A percentile compares a stretch with the other conserved stretches of the same genome.
Conservation (phyloP, 2,329 filamentous ascomycete species). For the Fonsecaea monophora region DNA sequence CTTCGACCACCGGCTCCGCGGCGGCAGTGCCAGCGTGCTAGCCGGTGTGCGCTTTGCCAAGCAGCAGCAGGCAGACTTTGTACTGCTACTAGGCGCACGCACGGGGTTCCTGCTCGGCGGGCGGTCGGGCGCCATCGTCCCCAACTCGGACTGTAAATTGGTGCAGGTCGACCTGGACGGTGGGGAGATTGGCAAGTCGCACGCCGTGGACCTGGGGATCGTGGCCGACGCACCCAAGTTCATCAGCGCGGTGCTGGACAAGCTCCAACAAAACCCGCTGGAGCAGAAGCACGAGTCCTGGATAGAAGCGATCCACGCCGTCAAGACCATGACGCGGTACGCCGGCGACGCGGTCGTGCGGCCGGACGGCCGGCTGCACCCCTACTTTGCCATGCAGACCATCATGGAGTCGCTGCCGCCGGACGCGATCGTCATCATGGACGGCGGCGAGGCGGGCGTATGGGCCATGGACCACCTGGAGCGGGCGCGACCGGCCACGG, state of each 20-base stretch:
- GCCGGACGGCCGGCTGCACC: conserved; percentile 47
- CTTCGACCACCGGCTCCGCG: conserved; percentile 45
- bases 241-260: conserved; percentile 41
- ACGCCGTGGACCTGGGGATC: conserved; percentile 51
- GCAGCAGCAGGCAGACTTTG: conserved; percentile 49
- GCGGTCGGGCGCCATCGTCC: conserved; percentile 48
- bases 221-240: conserved; percentile 50
- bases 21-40: conserved; percentile 47
- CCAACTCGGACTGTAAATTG: conserved; percentile 46
- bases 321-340: conserved; percentile 37
- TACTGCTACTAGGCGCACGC: conserved; percentile 52
- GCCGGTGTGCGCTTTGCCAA: conserved; percentile 42
- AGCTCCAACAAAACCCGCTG: conserved; percentile 32
- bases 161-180: conserved; percentile 55
- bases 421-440: conserved; percentile 49
- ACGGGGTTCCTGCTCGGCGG: conserved; percentile 53
- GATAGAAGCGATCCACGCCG: conserved; percentile 28
- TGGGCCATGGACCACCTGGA: conserved; percentile 44
- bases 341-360: conserved; percentile 42
- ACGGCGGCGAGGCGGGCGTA: conserved; percentile 50
- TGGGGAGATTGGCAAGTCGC: conserved; percentile 52
- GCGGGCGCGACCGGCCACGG: conserved; percentile 39
- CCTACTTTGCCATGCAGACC: conserved; percentile 51
- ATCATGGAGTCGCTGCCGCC: conserved; percentile 48
- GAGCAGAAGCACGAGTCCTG: conserved; percentile 27